These are phyloP conservation scores for Cadophora malorum DNA, from an alignment of 2,329 filamentous ascomycete genomes.

Conservation along the genomic window DNA sequence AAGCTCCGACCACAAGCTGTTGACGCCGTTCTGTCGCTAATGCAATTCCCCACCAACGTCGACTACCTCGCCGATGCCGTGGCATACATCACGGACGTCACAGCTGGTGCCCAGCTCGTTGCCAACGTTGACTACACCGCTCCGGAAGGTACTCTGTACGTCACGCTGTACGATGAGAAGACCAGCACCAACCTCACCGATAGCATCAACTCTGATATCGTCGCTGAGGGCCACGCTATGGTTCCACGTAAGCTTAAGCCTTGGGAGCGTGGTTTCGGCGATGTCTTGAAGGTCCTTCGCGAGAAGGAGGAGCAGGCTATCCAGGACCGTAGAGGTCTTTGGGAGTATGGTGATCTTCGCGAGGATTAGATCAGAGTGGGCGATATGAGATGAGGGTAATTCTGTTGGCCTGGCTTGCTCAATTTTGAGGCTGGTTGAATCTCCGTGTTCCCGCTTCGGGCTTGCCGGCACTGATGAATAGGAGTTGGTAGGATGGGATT, in stretches of 20 bases:
- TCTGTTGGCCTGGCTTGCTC: neutral
- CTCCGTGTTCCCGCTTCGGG: constrained; percentile 5
- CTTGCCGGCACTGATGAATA: neutral
- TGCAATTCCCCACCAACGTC: constrained; percentile 82
- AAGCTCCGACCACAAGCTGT: constrained; percentile 87
- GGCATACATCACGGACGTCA: constrained; percentile 75
- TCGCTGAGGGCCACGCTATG: constrained; percentile 85
- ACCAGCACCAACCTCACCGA: constrained; percentile 68
- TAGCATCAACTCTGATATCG: constrained; percentile 88
- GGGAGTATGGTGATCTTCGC: constrained; percentile 97
- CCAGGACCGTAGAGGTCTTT: constrained; percentile 82
- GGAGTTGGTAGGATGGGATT: neutral
- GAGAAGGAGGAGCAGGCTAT: constrained; percentile 81
- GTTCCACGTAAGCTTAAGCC: constrained; percentile 89
- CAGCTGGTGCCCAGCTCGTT: constrained; percentile 78
- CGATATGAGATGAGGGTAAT: neutral
- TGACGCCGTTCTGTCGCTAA: constrained; percentile 85
- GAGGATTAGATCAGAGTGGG: constrained; percentile 67
- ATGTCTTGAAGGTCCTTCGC: constrained; percentile 74
- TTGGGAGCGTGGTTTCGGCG: constrained; percentile 82
- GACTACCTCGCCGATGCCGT: constrained; percentile 87
- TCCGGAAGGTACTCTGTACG: constrained; percentile 81
- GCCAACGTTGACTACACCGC: constrained; percentile 89
- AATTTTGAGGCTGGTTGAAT: neutral
- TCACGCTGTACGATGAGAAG: constrained; percentile 86